Conservation (phyloP, 2,329 filamentous ascomycete species). For the Penicillium frequentans region DNA sequence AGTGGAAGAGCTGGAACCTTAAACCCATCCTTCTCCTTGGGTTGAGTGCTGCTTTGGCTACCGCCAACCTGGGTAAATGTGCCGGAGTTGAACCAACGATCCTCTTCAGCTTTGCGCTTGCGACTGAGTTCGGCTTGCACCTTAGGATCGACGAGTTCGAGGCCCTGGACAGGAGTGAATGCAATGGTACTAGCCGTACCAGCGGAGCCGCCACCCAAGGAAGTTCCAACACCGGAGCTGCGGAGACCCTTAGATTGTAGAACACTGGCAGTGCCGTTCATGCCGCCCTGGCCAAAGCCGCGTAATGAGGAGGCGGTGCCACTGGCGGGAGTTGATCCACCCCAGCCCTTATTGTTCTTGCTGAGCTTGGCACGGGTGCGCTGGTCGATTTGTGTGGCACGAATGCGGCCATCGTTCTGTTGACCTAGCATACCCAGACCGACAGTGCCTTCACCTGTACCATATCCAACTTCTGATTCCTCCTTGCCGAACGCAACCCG, state of each 20-base stretch:
- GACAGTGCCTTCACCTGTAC: slow-evolving; percentile 77
- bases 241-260: slow-evolving; percentile 78
- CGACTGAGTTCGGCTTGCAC: slow-evolving; percentile 80
- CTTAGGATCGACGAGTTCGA: slow-evolving; percentile 94
- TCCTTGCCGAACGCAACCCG: slow-evolving; percentile 94
- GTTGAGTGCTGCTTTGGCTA: slow-evolving; percentile 31
- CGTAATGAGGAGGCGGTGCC: slow-evolving; percentile 76
- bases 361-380: slow-evolving; percentile 89
- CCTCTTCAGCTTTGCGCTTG: slow-evolving; percentile 91
- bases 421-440: slow-evolving; percentile 96
- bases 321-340: slow-evolving; percentile 60
- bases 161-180: slow-evolving; percentile 90
- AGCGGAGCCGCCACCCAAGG: slow-evolving; percentile 57
- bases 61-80: slow-evolving; percentile 85
- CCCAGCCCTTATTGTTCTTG: slow-evolving; percentile 96
- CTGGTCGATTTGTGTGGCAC: slow-evolving; percentile 85
- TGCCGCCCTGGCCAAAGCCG: slow-evolving; percentile 66
- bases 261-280: slow-evolving; percentile 63
- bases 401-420: slow-evolving; percentile 82
- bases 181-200: slow-evolving; percentile 85
- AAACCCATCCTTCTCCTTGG: slow-evolving; percentile 64
- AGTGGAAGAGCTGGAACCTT: slow-evolving; percentile 76
- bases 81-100: slow-evolving; percentile 96
- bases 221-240: slow-evolving; percentile 76
- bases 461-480: slow-evolving; percentile 90